Evolutionary conservation across 2,329 filamentous ascomycete genomes (phyloP).

Genomic region (Metarhizium anisopliae): DNA sequence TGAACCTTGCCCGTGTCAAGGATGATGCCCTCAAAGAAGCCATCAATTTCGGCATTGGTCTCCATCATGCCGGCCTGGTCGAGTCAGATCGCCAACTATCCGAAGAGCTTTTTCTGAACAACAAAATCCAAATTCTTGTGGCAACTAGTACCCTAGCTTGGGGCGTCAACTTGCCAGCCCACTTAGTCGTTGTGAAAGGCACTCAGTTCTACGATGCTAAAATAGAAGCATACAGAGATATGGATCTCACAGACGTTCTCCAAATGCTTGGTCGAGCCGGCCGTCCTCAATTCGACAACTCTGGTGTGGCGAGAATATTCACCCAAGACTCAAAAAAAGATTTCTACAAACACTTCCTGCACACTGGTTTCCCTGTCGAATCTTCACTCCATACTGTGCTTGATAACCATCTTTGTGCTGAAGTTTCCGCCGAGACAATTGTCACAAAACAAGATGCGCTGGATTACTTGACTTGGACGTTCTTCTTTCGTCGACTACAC

Average conservation of each 20-base stretch:
- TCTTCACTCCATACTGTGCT: conserved; percentile 92
- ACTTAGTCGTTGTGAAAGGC: conserved; percentile 94
- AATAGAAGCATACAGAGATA: conserved; percentile 94
- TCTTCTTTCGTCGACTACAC: conserved; percentile 94
- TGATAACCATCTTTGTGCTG: conserved; percentile 92
- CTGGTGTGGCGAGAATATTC: conserved; percentile 93
- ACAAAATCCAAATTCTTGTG: conserved; percentile 95
- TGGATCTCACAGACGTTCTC: conserved; percentile 95
- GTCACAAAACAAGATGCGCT: conserved; percentile 92
- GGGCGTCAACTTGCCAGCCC: conserved; percentile 96
- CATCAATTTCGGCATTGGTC: conserved; percentile 91
- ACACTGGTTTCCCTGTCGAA: conserved; percentile 96
- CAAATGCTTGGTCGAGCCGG: conserved; percentile 97
- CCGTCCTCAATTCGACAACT: conserved; percentile 91
- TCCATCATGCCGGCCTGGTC: conserved; percentile 94
- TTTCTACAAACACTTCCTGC: conserved; percentile 98
- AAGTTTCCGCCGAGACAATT: conserved; percentile 89
- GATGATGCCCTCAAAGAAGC: conserved; percentile 89
- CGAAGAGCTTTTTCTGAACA: conserved; percentile 91
- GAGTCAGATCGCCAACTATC: conserved; percentile 87
- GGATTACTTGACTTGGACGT: conserved; percentile 98
- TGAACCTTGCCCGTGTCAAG: conserved; percentile 83
- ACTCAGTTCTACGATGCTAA: conserved; percentile 98
- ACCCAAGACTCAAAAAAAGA: conserved; percentile 97
- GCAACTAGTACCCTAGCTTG: conserved; percentile 94